These are phyloP conservation scores for Lactifluus echinatus DNA, from an alignment of 768 basidiomycete species.

Conservation along the genomic window DNA sequence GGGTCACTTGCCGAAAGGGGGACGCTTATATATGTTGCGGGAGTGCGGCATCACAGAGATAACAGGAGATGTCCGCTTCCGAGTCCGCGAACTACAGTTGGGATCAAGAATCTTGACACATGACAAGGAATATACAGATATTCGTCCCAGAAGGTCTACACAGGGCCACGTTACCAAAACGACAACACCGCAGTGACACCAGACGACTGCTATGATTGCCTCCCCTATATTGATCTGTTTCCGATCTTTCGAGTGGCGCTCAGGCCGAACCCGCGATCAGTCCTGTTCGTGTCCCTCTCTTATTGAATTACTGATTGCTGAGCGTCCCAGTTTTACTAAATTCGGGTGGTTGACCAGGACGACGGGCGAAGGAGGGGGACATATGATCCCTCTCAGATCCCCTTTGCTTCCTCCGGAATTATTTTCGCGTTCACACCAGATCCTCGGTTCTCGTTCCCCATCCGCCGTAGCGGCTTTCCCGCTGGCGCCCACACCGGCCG, in stretches of 20 bases:
- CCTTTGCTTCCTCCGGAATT: constrained; percentile 10
- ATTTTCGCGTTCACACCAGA: constrained; percentile 6
- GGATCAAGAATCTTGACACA: not conserved
- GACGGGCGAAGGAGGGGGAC: not conserved
- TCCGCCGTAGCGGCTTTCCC: constrained; percentile 16
- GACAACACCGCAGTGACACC: not conserved
- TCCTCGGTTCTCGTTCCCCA: constrained; percentile 16
- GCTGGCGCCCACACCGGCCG: constrained; percentile 11
- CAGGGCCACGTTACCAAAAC: constrained; percentile 6
- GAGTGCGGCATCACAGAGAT: constrained; percentile 1
- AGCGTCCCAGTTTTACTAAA: not conserved
- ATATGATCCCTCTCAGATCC: constrained; percentile 10
- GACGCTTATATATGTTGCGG: not conserved
- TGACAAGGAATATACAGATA: constrained; percentile 3
- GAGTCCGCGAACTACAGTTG: not conserved
- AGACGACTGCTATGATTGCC: not conserved
- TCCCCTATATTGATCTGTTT: constrained; percentile 4
- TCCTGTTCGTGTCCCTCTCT: not conserved
- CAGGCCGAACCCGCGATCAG: constrained; percentile 5
- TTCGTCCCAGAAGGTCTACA: not conserved
- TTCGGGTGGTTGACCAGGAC: not conserved
- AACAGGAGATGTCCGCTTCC: constrained; percentile 14
- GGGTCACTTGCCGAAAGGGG: not conserved
- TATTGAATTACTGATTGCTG: not conserved
- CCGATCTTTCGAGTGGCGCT: constrained; percentile 11